phyloP scores from a whole-genome alignment of 331 rosid genomes.

The Dryas integrifolia region DNA sequence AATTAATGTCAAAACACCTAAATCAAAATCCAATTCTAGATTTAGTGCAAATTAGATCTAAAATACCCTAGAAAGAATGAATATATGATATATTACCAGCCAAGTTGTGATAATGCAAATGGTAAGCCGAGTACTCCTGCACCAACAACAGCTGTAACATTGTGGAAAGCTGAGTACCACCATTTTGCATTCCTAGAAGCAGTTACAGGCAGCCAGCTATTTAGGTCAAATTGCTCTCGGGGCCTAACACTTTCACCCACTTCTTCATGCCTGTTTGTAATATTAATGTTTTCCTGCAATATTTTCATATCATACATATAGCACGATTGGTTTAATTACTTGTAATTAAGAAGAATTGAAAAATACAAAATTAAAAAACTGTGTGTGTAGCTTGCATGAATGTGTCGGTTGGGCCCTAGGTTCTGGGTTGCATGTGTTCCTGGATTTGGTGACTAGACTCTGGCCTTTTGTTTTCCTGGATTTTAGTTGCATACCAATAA shows the following conservation, averaged over 20 bases:
- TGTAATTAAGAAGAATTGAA: not conserved
- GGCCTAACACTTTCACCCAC: not conserved
- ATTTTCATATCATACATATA: not conserved
- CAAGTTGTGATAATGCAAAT: conserved; percentile 34
- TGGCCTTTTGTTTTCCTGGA: no score
- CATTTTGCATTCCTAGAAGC: conserved; percentile 37
- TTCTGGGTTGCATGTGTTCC: no score
- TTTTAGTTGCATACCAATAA: no score
- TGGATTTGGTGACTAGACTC: no score
- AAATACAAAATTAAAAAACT: not conserved
- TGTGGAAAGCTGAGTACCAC: conserved; percentile 45
- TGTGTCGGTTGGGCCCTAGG: no score
- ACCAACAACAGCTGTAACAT: conserved; percentile 40
- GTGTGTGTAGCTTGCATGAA: no score
- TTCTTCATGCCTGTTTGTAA: not conserved
- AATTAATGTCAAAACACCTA: no score
- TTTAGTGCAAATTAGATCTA: no score
- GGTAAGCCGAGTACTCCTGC: conserved; percentile 42
- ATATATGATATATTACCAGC: conserved; percentile 17
- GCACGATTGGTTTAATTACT: not conserved
- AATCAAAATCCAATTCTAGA: no score
- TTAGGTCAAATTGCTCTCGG: conserved; percentile 7
- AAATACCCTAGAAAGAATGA: not conserved
- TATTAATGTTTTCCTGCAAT: not conserved
- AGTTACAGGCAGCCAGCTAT: conserved; percentile 38